Evolutionary conservation across 2,329 filamentous ascomycete genomes (phyloP).

Genomic region (Paraphoma chrysanthemicola): DNA sequence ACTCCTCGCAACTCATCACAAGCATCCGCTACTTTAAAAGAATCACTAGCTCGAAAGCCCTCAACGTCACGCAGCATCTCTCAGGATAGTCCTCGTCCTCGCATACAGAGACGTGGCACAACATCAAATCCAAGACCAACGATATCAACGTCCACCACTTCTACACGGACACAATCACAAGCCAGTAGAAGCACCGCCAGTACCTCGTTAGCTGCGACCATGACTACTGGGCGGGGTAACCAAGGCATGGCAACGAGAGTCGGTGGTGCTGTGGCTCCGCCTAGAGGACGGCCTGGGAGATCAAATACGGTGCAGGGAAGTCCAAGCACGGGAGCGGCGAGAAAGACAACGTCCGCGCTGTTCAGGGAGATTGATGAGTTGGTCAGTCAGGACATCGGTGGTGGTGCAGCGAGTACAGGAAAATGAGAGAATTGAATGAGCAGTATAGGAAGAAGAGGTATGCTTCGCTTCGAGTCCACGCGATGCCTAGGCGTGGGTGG

Average conservation of each 20-base stretch:
- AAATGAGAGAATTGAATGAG: too few relatives aligned
- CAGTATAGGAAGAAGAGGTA: too few relatives aligned
- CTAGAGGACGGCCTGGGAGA: background rate
- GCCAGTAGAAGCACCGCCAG: conserved; percentile 9
- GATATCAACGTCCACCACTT: background rate
- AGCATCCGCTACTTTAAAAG: background rate
- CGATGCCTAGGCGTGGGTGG: too few relatives aligned
- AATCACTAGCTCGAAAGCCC: background rate
- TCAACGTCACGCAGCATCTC: conserved; percentile 4
- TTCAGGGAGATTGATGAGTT: conserved; percentile 39
- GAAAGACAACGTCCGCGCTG: conserved; percentile 34
- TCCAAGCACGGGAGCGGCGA: background rate
- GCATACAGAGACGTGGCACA: background rate
- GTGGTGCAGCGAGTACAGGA: background rate
- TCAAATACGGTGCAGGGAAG: background rate
- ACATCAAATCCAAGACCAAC: background rate
- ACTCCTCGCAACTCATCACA: conserved; percentile 5
- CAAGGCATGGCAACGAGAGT: conserved; percentile 18
- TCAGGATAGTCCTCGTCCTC: background rate
- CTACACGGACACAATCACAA: conserved; percentile 10
- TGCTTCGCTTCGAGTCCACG: too few relatives aligned
- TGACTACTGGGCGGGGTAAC: conserved; percentile 24
- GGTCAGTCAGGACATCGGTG: conserved; percentile 16
- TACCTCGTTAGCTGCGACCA: conserved; percentile 25
- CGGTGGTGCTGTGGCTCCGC: background rate